A percentile compares a stretch with the other conserved stretches of the same genome.
phyloP scores from a whole-genome alignment of 1,139 yeast species.

The Blastobotrys ciferrii region DNA sequence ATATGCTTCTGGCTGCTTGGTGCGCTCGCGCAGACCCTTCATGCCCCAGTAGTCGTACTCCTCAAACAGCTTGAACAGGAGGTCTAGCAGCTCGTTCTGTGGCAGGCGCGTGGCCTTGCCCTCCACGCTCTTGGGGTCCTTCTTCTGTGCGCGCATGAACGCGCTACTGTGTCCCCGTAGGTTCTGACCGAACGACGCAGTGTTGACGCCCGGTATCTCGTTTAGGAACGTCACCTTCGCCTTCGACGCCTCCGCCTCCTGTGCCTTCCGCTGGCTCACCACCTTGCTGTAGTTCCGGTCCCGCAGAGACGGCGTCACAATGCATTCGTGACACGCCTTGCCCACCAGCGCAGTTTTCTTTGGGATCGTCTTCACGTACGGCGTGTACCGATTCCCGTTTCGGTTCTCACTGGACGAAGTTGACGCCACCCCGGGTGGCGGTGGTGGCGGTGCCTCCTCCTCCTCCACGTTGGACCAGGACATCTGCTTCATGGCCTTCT shows the following conservation, averaged over 20 bases:
- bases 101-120: constrained; percentile 95
- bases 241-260: constrained; percentile 45
- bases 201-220: constrained; percentile 83
- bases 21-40: constrained; percentile 89
- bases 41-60: constrained; percentile 96
- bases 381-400: constrained; percentile 23
- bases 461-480: constrained; percentile 31
- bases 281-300: constrained; percentile 68
- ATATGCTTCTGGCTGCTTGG: constrained; percentile 94
- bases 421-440: constrained; percentile 29
- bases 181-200: constrained; percentile 75
- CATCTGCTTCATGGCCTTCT: constrained; percentile 34
- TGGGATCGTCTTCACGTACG: constrained; percentile 34
- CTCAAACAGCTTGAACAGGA: constrained; percentile 83
- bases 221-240: constrained; percentile 77
- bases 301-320: constrained; percentile 71
- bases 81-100: constrained; percentile 83
- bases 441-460: constrained; percentile 33
- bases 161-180: constrained; percentile 43
- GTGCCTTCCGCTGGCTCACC: constrained; percentile 51
- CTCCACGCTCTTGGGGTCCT: constrained; percentile 50
- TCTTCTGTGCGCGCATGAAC: constrained; percentile 37
- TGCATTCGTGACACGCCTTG: constrained; percentile 89
- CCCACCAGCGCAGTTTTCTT: constrained; percentile 82
- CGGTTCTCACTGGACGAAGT: constrained; percentile 2